phyloP scores from a whole-genome alignment of 2,329 filamentous ascomycete species.

The Aspergillus aculeatinus region DNA sequence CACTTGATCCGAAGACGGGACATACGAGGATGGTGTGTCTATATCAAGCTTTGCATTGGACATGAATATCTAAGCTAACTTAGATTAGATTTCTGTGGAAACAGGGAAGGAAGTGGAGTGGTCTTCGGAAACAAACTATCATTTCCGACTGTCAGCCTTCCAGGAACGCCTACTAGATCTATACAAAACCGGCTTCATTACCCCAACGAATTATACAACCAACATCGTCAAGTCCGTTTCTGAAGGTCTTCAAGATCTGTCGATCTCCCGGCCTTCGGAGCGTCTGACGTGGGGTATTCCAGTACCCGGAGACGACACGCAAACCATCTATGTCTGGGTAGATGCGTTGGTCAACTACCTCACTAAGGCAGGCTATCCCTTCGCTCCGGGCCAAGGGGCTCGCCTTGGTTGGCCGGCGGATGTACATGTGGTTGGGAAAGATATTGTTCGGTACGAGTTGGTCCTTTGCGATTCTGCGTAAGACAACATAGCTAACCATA shows the following conservation, averaged over 20 bases:
- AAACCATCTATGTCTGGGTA: conserved; percentile 98
- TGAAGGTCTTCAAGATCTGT: conserved; percentile 79
- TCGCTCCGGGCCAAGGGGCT: conserved; percentile 62
- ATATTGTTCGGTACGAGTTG: conserved; percentile 68
- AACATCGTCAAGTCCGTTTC: conserved; percentile 76
- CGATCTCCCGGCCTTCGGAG: conserved; percentile 76
- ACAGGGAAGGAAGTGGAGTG: conserved; percentile 93
- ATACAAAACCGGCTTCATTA: conserved; percentile 78
- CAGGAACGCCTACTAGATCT: conserved; percentile 75
- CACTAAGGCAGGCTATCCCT: conserved; percentile 80
- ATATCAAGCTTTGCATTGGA: neutral
- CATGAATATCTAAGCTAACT: neutral
- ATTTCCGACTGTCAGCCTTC: conserved; percentile 85
- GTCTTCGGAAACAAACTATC: conserved; percentile 90
- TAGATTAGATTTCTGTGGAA: conserved; percentile 65
- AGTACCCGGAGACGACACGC: conserved; percentile 77
- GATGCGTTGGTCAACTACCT: conserved; percentile 94
- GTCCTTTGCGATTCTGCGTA: neutral
- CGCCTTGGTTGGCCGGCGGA: conserved; percentile 82
- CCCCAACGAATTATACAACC: conserved; percentile 70
- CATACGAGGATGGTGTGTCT: conserved; percentile 68
- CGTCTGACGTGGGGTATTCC: conserved; percentile 84
- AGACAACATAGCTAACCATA: conserved; percentile 17
- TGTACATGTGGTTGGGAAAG: conserved; percentile 90
- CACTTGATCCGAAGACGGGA: conserved; percentile 76